phyloP scores from a whole-genome alignment of 768 basidiomycete genomes.

The Suillus variegatus region DNA sequence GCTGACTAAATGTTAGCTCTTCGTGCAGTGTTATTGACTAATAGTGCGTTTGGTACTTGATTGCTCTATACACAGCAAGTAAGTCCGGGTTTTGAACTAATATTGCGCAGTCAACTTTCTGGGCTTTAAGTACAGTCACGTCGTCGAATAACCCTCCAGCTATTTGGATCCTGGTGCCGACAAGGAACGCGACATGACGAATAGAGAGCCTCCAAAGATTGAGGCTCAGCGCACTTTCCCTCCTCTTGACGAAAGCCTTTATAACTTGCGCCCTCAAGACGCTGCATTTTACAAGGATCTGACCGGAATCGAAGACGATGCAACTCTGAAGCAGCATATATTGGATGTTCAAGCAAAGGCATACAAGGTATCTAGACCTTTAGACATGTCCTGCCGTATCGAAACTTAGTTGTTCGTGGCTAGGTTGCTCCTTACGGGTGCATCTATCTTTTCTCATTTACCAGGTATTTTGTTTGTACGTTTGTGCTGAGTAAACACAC shows the following conservation, averaged over 20 bases:
- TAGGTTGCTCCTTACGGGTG: slow-evolving; percentile 15
- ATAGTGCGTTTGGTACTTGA: neutral
- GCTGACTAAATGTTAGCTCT: no score
- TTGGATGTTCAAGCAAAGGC: slow-evolving; percentile 27
- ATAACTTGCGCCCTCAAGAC: neutral
- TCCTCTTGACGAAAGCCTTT: slow-evolving; percentile 9
- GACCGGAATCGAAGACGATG: slow-evolving; percentile 27
- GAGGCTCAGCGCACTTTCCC: slow-evolving; percentile 1
- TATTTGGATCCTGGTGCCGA: neutral
- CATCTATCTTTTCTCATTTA: neutral
- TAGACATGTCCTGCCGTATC: neutral
- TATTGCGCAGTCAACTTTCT: neutral
- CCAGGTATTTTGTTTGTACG: neutral
- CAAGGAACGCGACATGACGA: neutral
- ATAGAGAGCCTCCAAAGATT: neutral
- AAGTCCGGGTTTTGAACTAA: neutral
- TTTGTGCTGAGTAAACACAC: neutral
- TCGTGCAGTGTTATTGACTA: neutral
- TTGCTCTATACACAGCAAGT: neutral
- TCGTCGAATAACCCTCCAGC: neutral
- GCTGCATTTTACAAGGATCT: slow-evolving; percentile 22
- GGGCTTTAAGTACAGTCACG: neutral
- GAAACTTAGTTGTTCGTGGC: neutral
- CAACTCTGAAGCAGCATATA: slow-evolving; percentile 26
- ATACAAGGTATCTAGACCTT: slow-evolving; percentile 18